Evolutionary conservation across 2,329 filamentous ascomycete species (phyloP), one percentile per base, ranked within the genome.

Genomic region (Metarhizium rileyi): DNA sequence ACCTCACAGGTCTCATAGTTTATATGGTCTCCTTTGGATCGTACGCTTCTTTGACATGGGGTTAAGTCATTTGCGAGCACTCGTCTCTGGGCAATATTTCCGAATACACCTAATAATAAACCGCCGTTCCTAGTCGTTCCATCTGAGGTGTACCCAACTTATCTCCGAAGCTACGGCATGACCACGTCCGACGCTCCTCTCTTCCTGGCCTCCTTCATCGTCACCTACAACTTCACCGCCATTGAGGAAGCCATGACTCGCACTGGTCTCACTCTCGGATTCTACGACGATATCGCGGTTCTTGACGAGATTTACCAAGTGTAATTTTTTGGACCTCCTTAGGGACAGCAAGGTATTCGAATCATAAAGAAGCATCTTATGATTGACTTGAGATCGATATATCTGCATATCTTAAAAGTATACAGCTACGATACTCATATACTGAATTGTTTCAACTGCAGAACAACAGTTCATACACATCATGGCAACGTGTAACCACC

Each of bases 161-260:
- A 87, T 60, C 76, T 87, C 0, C 76, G 84, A 46, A 79, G 74
- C 10, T 87, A 87, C 63, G 84, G 84, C 52, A 87, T 88, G 84
- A 84, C 82, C 4, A 83, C 78, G 0, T 83, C 81, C 0, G 80
- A 83, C 44, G 81, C 77, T 2, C 78, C 81, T 53, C 71, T 87
- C 5, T 88, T 87, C 75, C 72, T 87, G 22, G 80, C 77, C 47
- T 84, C 81, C 2, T 87, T 87, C 68, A 74, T 86, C 56, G 82
- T 87, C 47, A 87, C 84, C 9, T 87, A 87, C 72, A 87, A 87
- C 72, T 88, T 87, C 67, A 75, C 76, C 0, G 72, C 73, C 9
- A 88, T 87, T 84, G 78, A 84, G 63, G 63, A 75, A 0, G 76
- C 78, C n/a, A 84, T 88, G 76, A 77, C 73, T 7, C 71, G 67